Base-by-base conservation (phyloP, 352 stramenopile genomes). In the Globisporangium acanthophoron region DNA sequence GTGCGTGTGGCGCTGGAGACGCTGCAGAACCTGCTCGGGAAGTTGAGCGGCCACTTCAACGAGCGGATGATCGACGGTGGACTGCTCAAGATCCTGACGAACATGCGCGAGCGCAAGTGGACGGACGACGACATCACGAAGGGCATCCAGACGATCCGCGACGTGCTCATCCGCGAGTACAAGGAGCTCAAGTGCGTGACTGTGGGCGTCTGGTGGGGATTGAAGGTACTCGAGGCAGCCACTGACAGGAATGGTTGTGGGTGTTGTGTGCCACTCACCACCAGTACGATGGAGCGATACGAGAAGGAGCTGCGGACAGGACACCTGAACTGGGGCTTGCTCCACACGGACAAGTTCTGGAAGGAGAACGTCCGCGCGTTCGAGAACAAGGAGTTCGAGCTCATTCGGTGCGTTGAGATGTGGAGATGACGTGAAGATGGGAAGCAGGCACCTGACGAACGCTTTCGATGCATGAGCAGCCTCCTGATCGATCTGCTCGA, bases 261-360 rank as follows among this genome's bases (percentile, higher is more conserved):
- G 59, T 57, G 6, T 24, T 52, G 39, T 56, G 13, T 56, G 16
- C 13, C 20, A 16, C 1, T 51, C 16, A 21, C 15, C 6, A 51
- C 47, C 68, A 97, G 85, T 58, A 97, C 94, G 35, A 98, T 97
- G 89, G 96, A 98, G 68, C 88, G 96, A 11, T 99, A 98, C 68
- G 90, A 96, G 64, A 97, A 97, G 67, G 94, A 99, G 70, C 75
- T 99, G 9, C 87, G 94, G 59, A 97, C 92, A 31, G 96, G 96
- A 12, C 80, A 91, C 46, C 67, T 99, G 6, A 88, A 97, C 73
- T 99, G 96, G 96, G 96, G 96, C 31, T 80, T 97, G 33, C 80
- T 97, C 18, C 97, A 99, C 76, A 98, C 94, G 41, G 96, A 99
- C 70, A 97, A 97, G 56, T 99, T 99, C 70, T 99, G 97, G 94